Conservation (phyloP, 148 eudicot species). For the Arbutus unedo region DNA sequence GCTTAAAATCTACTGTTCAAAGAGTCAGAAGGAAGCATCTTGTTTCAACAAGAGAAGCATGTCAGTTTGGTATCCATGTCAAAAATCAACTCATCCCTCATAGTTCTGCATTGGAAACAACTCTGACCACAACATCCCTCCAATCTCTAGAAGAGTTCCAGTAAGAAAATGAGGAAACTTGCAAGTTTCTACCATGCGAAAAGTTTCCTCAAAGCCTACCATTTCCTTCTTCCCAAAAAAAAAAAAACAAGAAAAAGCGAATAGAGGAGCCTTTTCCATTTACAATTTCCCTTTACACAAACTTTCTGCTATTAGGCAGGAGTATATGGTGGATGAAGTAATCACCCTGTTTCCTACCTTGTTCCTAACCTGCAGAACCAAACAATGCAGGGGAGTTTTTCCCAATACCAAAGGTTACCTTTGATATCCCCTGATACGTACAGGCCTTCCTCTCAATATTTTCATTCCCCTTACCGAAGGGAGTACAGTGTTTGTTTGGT, state of each 20-base stretch:
- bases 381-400: conserved; percentile 8
- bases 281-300: not conserved
- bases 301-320: not conserved
- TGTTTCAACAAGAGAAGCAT: not conserved
- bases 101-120: not conserved
- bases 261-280: not conserved
- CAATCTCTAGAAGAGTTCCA: not conserved
- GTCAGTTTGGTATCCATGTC: not conserved
- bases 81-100: not conserved
- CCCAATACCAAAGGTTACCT: not conserved
- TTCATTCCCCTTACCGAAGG: not conserved
- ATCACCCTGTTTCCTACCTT: not conserved
- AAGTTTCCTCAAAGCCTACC: not conserved
- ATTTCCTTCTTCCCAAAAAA: not conserved
- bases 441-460: not conserved
- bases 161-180: not conserved
- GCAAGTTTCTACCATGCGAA: not conserved
- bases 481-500: not conserved
- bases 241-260: not conserved
- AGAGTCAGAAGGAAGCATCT: not conserved
- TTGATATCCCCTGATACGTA: not conserved
- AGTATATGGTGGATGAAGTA: not conserved
- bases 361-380: conserved; percentile 1
- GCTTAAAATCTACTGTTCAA: not conserved
- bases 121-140: not conserved